Conservation (phyloP, 2,329 filamentous ascomycete genomes). For the Tolypocladium pustulatum region DNA sequence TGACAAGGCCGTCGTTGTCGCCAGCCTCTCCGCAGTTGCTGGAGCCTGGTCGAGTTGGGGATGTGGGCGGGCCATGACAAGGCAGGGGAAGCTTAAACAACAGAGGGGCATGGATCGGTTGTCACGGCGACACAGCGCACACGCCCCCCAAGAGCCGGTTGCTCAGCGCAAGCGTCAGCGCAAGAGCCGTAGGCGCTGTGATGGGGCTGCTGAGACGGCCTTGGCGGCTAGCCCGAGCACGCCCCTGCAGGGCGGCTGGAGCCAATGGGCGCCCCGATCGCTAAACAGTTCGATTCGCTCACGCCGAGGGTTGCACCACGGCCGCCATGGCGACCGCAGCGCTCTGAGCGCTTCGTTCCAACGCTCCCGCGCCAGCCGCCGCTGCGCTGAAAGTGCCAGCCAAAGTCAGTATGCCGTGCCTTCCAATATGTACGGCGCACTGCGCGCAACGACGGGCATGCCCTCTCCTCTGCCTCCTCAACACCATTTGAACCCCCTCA, state of each 20-base stretch:
- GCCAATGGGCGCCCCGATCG: background rate
- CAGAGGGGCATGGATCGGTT: slow-evolving; percentile 9
- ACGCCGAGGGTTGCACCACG: background rate
- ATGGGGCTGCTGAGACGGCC: background rate
- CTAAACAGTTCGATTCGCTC: background rate
- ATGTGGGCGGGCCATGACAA: background rate
- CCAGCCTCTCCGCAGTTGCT: background rate
- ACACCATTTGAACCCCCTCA: slow-evolving; percentile 8
- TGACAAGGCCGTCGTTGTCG: background rate
- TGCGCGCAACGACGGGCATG: background rate
- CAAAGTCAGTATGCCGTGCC: too few relatives aligned
- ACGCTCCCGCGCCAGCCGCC: background rate
- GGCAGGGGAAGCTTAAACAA: slow-evolving; percentile 6
- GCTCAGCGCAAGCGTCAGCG: background rate
- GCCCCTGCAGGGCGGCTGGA: background rate
- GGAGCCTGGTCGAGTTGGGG: background rate
- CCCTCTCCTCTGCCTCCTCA: slow-evolving; percentile 1
- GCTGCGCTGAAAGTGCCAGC: background rate
- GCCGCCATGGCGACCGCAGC: slow-evolving; percentile 7
- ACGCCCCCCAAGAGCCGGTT: background rate
- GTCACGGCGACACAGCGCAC: slow-evolving; percentile 4
- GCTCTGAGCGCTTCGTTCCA: slow-evolving; percentile 1
- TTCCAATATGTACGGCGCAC: background rate
- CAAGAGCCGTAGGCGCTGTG: background rate
- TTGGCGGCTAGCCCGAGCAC: background rate